Conservation (phyloP, 2,329 filamentous ascomycete genomes). For the Trichophyton equinum region DNA sequence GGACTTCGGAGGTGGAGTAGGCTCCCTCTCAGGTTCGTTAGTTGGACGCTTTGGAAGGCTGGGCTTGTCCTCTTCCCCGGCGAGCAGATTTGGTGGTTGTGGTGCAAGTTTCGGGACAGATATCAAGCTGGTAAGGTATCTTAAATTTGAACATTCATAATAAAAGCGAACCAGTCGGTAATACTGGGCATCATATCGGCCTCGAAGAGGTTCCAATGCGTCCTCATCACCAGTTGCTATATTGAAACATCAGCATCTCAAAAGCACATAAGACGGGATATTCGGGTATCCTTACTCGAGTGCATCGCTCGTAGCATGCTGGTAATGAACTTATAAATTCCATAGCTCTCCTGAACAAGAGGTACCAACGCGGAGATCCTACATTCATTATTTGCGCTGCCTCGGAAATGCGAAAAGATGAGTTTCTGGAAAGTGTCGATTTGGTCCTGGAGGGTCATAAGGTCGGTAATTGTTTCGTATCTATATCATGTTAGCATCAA, state of each 20-base stretch:
- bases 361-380: constrained; percentile 88
- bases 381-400: constrained; percentile 88
- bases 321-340: constrained; percentile 98
- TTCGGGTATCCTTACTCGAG: constrained; percentile 50
- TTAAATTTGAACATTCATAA: constrained; percentile 95
- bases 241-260: constrained; percentile 13
- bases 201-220: constrained; percentile 73
- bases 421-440: constrained; percentile 98
- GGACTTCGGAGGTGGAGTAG: constrained; percentile 54
- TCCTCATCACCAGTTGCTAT: constrained; percentile 83
- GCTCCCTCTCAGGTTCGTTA: constrained; percentile 55
- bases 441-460: constrained; percentile 94
- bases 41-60: constrained; percentile 65
- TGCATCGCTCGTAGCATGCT: constrained; percentile 99
- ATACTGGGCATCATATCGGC: constrained; percentile 88
- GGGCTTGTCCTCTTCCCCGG: constrained; percentile 72
- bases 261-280: background rate
- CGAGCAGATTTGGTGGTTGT: constrained; percentile 78
- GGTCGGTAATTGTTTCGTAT: constrained; percentile 86
- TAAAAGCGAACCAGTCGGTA: constrained; percentile 96
- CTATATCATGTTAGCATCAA: constrained; percentile 21
- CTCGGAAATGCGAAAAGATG: constrained; percentile 92
- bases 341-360: constrained; percentile 93
- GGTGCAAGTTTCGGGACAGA: constrained; percentile 91
- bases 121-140: constrained; percentile 91